Base-by-base conservation (phyloP, 1,284 basidiomycete genomes). In the Sphaerobolus stellatus region DNA sequence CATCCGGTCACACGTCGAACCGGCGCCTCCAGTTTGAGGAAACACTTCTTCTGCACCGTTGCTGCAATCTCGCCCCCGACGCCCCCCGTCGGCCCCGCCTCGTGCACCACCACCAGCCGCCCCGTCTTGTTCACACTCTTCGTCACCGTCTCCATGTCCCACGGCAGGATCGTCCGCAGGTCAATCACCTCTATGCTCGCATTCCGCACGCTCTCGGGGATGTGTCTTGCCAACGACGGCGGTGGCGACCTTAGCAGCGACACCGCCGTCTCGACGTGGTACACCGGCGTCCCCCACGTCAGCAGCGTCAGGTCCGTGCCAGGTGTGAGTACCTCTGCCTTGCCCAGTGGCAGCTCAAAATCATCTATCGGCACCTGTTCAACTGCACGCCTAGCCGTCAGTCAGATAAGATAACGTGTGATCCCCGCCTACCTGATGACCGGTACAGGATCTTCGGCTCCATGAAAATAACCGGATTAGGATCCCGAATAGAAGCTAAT, bases 361-460 rank as follows among this genome's bases (percentile, higher is more conserved):
- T 96, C 94, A 63, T 92, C 91, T 28, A 86, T 75, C 0, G 94
- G 94, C 7, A 97, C 94, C 71, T 96, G 90, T 68, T 98, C 94
- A 30, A 97, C 89, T 83, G 31, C 52, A 51, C 6, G 25, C 18
- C n/a, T 24, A 55, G 48, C n/a, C 48, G 57, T 31, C 41, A 48
- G 36, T 22, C 58, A 38, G 29, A 27, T 11, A 27, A 38, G 46
- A 13, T 20, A 31, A 11, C 36, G 45, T 16, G 38, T 5, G 49
- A 25, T 56, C 59, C 18, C 13, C 13, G 51, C 64, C 22, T 62
- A 87, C 86, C 82, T 65, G 89, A 80, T 44, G 89, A 90, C 50
- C 91, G 83, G 66, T 94, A 94, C 6, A 95, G 75, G 54, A 94
- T 81, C 69, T 98, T 98, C 9, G 94, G 94, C 71, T 98, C 94